Conservation (phyloP, 1,139 yeast species). For the Schwanniomyces etchellsii region DNA sequence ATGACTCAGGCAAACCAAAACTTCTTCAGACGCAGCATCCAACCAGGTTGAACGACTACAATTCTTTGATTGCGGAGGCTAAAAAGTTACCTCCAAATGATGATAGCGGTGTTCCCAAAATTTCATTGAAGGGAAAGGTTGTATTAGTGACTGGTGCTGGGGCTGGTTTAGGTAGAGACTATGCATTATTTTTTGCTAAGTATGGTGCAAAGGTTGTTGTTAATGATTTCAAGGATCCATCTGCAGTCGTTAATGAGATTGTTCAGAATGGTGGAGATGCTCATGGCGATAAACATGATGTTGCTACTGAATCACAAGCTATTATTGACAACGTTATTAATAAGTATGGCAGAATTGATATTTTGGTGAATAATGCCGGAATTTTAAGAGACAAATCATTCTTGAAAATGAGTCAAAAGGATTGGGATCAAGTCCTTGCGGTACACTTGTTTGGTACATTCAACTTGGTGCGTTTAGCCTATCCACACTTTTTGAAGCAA, state of each 20-base stretch:
- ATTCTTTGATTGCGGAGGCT: conserved; percentile 49
- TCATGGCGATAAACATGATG: conserved; percentile 77
- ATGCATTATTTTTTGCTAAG: conserved; percentile 78
- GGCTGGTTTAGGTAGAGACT: conserved; percentile 89
- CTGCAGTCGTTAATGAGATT: conserved; percentile 72
- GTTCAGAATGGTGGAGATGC: conserved; percentile 75
- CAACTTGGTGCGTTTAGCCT: conserved; percentile 81
- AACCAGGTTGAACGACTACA: conserved; percentile 52
- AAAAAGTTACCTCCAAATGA: conserved; percentile 53
- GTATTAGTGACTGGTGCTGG: conserved; percentile 96
- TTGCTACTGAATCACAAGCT: conserved; percentile 68
- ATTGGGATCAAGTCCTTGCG: conserved; percentile 77
- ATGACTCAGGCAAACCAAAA: conserved; percentile 47
- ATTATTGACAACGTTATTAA: conserved; percentile 76
- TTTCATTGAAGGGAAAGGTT: conserved; percentile 73
- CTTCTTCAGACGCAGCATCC: conserved; percentile 63
- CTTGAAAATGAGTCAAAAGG: conserved; percentile 73
- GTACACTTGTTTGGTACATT: conserved; percentile 84
- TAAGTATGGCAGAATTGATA: conserved; percentile 79
- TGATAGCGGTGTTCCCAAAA: conserved; percentile 40
- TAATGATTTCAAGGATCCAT: conserved; percentile 80
- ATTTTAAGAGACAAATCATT: conserved; percentile 89
- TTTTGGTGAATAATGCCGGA: conserved; percentile 90
- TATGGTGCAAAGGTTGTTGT: conserved; percentile 96
- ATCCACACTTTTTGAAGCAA: conserved; percentile 83